These are phyloP conservation scores for Leptographium procerum DNA, from an alignment of 2,329 filamentous ascomycete species.

Conservation along the genomic window DNA sequence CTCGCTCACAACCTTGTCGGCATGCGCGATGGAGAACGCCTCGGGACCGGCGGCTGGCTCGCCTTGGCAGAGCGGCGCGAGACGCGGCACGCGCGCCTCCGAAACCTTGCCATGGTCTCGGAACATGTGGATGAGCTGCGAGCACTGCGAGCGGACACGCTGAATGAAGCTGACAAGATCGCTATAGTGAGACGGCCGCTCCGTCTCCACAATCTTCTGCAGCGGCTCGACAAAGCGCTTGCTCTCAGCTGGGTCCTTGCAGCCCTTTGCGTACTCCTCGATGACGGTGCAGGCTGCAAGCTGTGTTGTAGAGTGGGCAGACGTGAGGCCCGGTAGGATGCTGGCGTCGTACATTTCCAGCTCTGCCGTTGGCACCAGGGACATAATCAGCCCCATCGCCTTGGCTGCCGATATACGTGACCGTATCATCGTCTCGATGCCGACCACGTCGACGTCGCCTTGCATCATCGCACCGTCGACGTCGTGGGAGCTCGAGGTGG, in stretches of 20 bases:
- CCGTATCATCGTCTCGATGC: conserved; percentile 75
- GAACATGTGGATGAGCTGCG: conserved; percentile 83
- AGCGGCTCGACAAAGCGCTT: conserved; percentile 54
- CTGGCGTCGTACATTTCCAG: conserved; percentile 53
- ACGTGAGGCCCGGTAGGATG: conserved; percentile 56
- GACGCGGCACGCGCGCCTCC: conserved; percentile 59
- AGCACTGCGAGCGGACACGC: conserved; percentile 81
- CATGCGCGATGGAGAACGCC: conserved; percentile 79
- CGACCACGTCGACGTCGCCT: conserved; percentile 89
- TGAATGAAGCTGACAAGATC: conserved; percentile 87
- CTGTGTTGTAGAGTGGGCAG: conserved; percentile 74
- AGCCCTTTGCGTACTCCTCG: conserved; percentile 72
- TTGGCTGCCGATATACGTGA: conserved; percentile 80
- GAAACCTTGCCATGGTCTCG: conserved; percentile 79
- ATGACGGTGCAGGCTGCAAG: conserved; percentile 72
- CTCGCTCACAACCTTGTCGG: conserved; percentile 73
- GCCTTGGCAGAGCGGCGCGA: conserved; percentile 88
- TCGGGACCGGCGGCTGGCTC: conserved; percentile 84
- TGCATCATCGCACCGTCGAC: conserved; percentile 97
- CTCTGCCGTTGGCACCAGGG: conserved; percentile 54
- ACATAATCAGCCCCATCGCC: conserved; percentile 78
- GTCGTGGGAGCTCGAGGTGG: conserved; percentile 68
- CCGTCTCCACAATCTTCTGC: conserved; percentile 66
- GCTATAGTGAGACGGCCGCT: conserved; percentile 71
- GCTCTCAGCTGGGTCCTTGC: conserved; percentile 32